Conservation (phyloP, 139 green algal genomes). For the Haematococcus lacustris region DNA sequence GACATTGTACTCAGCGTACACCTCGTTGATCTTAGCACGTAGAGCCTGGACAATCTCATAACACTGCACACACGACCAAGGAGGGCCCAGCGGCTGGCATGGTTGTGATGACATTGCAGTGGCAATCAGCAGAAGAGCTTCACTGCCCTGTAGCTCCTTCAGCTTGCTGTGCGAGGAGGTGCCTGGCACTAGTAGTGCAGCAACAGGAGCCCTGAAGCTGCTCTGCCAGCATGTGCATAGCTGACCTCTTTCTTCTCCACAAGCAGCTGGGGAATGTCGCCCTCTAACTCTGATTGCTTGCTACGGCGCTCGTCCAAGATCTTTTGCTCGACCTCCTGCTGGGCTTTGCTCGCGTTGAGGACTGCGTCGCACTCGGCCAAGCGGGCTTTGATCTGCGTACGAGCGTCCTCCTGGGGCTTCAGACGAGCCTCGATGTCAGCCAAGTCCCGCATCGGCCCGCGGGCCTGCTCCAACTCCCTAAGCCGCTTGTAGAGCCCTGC, state of each 20-base stretch:
- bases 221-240: background rate
- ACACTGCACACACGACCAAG: background rate
- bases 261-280: slow-evolving; percentile 25
- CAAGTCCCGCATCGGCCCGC: slow-evolving; percentile 20
- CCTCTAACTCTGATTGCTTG: slow-evolving; percentile 13
- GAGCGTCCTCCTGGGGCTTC: slow-evolving; percentile 12
- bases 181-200: background rate
- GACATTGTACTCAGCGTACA: slow-evolving; percentile 24
- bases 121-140: background rate
- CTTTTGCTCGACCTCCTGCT: slow-evolving; percentile 11
- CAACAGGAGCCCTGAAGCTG: slow-evolving; percentile 9
- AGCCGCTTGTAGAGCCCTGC: slow-evolving; percentile 23
- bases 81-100: background rate
- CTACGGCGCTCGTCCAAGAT: slow-evolving; percentile 28
- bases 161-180: background rate
- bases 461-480: slow-evolving; percentile 12
- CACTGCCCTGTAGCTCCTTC: background rate
- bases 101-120: background rate
- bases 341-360: slow-evolving; percentile 22
- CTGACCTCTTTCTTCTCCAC: slow-evolving; percentile 28
- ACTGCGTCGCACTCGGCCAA: slow-evolving; percentile 35
- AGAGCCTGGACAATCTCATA: slow-evolving; percentile 22
- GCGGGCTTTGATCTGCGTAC: slow-evolving; percentile 10
- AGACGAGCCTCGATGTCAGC: slow-evolving; percentile 18
- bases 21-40: slow-evolving; percentile 33